Percentiles rank a stretch among this genome's conserved stretches.
These are phyloP conservation scores for Zizania latifolia DNA, from an alignment of 176 grass and related monocot species.

Conservation along the genomic window DNA sequence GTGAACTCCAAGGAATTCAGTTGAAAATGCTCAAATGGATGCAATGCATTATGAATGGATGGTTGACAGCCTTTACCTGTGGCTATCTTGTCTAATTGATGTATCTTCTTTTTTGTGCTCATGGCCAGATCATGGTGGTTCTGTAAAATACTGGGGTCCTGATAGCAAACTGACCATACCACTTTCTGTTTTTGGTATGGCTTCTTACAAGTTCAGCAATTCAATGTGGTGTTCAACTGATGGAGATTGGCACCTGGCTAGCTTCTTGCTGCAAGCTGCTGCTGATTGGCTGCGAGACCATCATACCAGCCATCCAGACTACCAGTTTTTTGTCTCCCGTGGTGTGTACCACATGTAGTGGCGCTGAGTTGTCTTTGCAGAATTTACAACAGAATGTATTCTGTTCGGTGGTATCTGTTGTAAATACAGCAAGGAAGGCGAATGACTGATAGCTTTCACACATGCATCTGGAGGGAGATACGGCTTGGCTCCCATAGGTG, in stretches of 20 bases:
- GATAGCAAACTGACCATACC: slow-evolving; percentile 14
- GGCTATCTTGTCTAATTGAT: no score
- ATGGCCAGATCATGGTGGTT: slow-evolving; percentile 25
- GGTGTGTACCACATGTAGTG: slow-evolving; percentile 27
- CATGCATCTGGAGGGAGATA: not conserved
- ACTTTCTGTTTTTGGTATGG: slow-evolving; percentile 45
- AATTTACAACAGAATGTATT: not conserved
- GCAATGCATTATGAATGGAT: not conserved
- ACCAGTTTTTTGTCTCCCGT: slow-evolving; percentile 41
- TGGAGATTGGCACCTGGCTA: slow-evolving; percentile 38
- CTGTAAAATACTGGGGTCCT: slow-evolving; percentile 2
- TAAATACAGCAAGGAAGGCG: not conserved
- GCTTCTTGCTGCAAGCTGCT: slow-evolving; percentile 37
- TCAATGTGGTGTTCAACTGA: slow-evolving; percentile 36
- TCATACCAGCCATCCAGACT: slow-evolving; percentile 39
- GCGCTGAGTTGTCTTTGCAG: not conserved
- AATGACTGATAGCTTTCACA: not conserved
- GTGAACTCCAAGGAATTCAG: not conserved
- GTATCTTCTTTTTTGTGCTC: not conserved
- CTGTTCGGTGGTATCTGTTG: not conserved
- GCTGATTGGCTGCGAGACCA: slow-evolving; percentile 32
- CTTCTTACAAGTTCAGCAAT: slow-evolving; percentile 52
- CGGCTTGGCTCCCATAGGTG: not conserved
- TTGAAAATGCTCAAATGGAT: not conserved
- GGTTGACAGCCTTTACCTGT: not conserved